These are phyloP conservation scores for Middelhovenomyces tepae DNA, from an alignment of 805 yeast genomes.

Conservation along the genomic window DNA sequence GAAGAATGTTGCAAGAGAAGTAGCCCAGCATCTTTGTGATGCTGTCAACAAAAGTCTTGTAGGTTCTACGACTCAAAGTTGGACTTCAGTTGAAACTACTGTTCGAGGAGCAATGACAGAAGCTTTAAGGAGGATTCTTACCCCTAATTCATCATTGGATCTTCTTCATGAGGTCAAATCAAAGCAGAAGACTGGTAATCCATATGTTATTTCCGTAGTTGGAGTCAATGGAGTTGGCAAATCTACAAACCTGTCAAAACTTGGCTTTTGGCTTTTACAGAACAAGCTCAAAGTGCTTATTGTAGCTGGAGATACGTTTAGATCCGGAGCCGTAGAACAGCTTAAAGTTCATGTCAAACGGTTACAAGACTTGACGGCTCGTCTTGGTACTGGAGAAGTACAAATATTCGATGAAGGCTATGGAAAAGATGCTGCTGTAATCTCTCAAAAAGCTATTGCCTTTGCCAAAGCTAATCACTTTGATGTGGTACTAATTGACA, in stretches of 20 bases:
- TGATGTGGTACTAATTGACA: constrained; percentile 87
- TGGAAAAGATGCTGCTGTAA: constrained; percentile 94
- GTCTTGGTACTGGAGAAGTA: constrained; percentile 40
- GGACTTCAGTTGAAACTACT: constrained; percentile 67
- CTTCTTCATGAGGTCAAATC: constrained; percentile 69
- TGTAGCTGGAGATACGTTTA: constrained; percentile 95
- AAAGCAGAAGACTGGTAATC: constrained; percentile 34
- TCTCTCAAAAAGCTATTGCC: constrained; percentile 84
- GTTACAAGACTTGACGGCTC: constrained; percentile 55
- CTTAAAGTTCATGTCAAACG: constrained; percentile 87
- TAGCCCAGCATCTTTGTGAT: constrained; percentile 62
- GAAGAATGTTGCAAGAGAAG: constrained; percentile 87
- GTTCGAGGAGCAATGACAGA: constrained; percentile 54
- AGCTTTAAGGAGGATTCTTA: constrained; percentile 57
- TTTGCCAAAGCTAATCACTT: constrained; percentile 60
- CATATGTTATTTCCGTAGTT: constrained; percentile 93
- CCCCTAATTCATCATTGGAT: constrained; percentile 89
- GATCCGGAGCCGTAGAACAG: constrained; percentile 99
- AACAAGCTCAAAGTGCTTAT: constrained; percentile 78
- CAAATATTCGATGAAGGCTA: constrained; percentile 91
- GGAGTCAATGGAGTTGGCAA: constrained; percentile 99
- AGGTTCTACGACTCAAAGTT: constrained; percentile 63
- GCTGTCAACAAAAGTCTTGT: constrained; percentile 61
- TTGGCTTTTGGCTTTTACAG: constrained; percentile 92
- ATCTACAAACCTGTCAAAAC: constrained; percentile 87